Base-by-base conservation (phyloP, 2,329 filamentous ascomycete species). In the Phialophora expanda region DNA sequence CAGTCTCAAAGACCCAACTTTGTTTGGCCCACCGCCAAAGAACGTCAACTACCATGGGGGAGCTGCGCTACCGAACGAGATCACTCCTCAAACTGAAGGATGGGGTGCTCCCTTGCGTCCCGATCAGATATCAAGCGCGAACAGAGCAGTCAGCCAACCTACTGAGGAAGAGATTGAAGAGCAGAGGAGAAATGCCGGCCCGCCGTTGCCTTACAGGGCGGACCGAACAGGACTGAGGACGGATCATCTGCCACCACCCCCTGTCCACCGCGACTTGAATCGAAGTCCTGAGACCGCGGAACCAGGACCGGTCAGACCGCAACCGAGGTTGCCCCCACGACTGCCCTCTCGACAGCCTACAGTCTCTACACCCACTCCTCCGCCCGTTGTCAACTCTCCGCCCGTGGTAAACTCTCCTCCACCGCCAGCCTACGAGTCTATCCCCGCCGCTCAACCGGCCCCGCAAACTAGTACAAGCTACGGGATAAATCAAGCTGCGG, bases 11-110 rank as follows among this genome's bases (percentile, higher is more conserved):
- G 92, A 97, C 75, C 93, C 92, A 0, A 77, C 86, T 0, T 85
- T 87, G 17, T 97, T 96, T 75, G 92, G 86, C 1, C 91, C 92
- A 26, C 93, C 93, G 28, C 93, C 93, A 0, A 93, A 87, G 73
- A 90, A 86, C 67, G 77, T 81, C 64, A 80, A 82, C 57, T 83
- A 82, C 69, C 79, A 84, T 74, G 78, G 81, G 64, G 78, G 77
- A 14, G 77, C 76, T 6, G 78, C 81, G 2, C 73, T 81, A 14
- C 76, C 79, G 32, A 80, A 82, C 59, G 74, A 82, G 54, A 79
- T 80, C 14, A 78, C 82, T 12, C 78, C 81, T 28, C 76, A 81
- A 61, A 73, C 76, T 38, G 75, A 76, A 30, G 79, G 81, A 5
- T 66, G 79, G 51, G 84, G 83, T 11, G 78, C 78, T 14, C 77